Conservation (phyloP, 208 protist genomes). For the Trypanosoma lewisi region DNA sequence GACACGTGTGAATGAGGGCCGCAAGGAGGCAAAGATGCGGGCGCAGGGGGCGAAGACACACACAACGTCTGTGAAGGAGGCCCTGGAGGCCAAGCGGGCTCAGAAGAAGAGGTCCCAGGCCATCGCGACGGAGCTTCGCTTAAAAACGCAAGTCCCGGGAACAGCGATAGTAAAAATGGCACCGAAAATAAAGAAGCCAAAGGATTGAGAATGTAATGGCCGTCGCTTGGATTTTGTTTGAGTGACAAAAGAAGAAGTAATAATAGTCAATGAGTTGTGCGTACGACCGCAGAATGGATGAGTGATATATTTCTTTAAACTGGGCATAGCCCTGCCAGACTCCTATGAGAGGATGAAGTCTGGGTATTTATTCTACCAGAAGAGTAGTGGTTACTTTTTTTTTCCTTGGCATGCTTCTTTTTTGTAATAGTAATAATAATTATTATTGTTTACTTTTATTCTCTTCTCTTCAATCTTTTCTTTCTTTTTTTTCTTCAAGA, state of each 20-base stretch:
- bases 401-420: too few species aligned
- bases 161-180: conserved; percentile 71
- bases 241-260: neutral
- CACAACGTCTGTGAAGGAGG: conserved; percentile 60
- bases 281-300: neutral
- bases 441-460: too few species aligned
- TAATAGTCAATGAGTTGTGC: neutral
- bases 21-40: conserved; percentile 68
- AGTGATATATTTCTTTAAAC: neutral
- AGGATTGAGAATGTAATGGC: conserved; percentile 3
- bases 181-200: conserved; percentile 34
- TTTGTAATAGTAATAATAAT: too few species aligned
- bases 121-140: conserved; percentile 64
- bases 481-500: too few species aligned
- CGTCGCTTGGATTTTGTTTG: neutral
- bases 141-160: conserved; percentile 21
- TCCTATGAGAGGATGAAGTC: too few species aligned
- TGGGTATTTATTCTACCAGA: too few species aligned
- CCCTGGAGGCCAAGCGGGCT: conserved; percentile 44
- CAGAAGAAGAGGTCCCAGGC: conserved; percentile 65
- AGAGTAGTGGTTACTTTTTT: too few species aligned
- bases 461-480: too few species aligned
- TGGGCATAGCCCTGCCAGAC: too few species aligned
- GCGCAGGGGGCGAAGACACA: conserved; percentile 79
- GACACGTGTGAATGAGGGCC: conserved; percentile 75